Percentiles rank a stretch among this genome's conserved stretches.
These are phyloP conservation scores for Microthyrium microscopicum DNA, from an alignment of 2,329 filamentous ascomycete species.

Conservation along the genomic window DNA sequence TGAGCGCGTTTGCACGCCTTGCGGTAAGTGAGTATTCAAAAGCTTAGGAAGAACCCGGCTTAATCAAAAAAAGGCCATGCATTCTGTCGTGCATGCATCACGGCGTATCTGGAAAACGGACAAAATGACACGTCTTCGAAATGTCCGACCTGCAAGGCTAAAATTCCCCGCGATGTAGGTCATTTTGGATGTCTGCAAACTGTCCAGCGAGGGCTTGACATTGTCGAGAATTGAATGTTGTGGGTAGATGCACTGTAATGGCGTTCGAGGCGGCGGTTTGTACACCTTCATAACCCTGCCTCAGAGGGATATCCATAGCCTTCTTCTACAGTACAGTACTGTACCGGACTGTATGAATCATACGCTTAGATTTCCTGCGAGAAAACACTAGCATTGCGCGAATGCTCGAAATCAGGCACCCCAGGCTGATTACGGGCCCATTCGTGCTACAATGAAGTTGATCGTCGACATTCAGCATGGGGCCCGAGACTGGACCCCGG, in stretches of 20 bases:
- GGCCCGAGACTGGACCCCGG: constrained; percentile 2
- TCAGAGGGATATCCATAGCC: neutral
- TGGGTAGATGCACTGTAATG: constrained; percentile 2
- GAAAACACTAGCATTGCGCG: no score
- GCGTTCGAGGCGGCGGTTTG: neutral
- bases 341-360: constrained; percentile 1
- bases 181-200: constrained; percentile 1
- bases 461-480: constrained; percentile 3
- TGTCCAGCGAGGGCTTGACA: constrained; percentile 2
- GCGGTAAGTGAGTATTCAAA: constrained; percentile 5
- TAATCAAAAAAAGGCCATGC: constrained; percentile 5
- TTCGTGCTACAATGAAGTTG: constrained; percentile 2
- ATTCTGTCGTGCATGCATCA: constrained; percentile 6
- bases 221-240: constrained; percentile 4
- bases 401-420: constrained; percentile 2
- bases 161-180: constrained; percentile 2
- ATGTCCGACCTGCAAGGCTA: constrained; percentile 2
- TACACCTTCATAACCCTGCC: neutral
- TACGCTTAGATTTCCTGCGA: no score
- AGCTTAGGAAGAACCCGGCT: constrained; percentile 2
- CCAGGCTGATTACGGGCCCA: constrained; percentile 1
- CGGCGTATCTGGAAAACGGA: constrained; percentile 1
- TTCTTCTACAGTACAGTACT: no score
- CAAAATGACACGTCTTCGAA: constrained; percentile 2
- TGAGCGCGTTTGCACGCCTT: constrained; percentile 6